phyloP scores from a whole-genome alignment of 192 early-diverging fungal species.

The Entomortierella beljakovae region DNA sequence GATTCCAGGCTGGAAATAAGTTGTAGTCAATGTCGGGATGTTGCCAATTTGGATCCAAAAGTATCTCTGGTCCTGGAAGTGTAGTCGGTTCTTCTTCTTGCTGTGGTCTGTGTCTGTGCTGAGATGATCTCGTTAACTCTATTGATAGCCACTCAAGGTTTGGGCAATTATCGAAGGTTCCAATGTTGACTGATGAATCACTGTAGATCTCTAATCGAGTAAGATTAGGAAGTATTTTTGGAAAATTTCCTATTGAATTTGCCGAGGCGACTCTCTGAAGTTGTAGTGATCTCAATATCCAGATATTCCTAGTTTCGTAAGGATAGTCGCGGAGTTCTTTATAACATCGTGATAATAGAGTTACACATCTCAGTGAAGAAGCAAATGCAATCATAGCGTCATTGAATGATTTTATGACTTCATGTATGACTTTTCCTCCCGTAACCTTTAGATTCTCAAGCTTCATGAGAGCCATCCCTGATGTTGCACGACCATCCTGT shows the following conservation, averaged over 20 bases:
- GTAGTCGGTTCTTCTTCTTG: neutral
- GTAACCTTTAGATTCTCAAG: too few species aligned
- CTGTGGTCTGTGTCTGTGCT: neutral
- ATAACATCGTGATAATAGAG: too few species aligned
- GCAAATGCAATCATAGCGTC: too few species aligned
- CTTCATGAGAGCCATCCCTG: too few species aligned
- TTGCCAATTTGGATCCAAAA: neutral
- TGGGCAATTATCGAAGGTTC: conserved; percentile 13
- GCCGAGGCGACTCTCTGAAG: neutral
- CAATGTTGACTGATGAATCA: neutral
- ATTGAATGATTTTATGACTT: too few species aligned
- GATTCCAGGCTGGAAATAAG: conserved; percentile 6
- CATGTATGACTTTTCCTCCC: too few species aligned
- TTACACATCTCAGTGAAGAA: too few species aligned
- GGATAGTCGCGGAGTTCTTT: too few species aligned
- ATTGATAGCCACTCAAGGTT: conserved; percentile 9
- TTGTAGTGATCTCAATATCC: neutral
- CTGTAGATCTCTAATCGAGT: neutral
- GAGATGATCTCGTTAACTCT: neutral
- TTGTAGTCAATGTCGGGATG: neutral
- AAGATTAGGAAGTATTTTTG: neutral
- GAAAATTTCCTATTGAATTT: neutral
- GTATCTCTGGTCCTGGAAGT: neutral
- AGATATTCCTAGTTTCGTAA: neutral
- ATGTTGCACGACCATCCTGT: neutral